These are phyloP conservation scores for Cladosporium sp. DNA, from an alignment of 2,329 filamentous ascomycete genomes.

Conservation along the genomic window DNA sequence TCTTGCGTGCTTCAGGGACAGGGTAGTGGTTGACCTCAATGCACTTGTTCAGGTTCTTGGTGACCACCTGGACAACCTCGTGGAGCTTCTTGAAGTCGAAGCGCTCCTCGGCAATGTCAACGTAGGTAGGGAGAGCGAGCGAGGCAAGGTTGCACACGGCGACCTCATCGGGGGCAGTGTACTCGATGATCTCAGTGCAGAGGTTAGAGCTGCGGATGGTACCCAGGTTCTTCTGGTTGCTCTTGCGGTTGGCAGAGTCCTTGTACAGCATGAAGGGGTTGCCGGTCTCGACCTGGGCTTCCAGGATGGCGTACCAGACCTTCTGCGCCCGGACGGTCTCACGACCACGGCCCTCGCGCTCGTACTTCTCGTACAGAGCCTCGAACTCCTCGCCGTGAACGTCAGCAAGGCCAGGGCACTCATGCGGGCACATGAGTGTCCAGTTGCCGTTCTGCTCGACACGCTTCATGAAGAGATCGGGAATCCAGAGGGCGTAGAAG, in stretches of 20 bases:
- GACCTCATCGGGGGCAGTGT: conserved; percentile 94
- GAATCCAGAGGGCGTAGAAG: conserved; percentile 97
- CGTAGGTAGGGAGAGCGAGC: conserved; percentile 81
- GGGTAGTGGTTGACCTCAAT: conserved; percentile 98
- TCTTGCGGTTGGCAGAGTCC: conserved; percentile 96
- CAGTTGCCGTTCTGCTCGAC: conserved; percentile 94
- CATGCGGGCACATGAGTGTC: conserved; percentile 97
- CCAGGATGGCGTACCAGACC: conserved; percentile 97
- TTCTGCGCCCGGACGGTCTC: conserved; percentile 96
- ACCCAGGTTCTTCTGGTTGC: conserved; percentile 99
- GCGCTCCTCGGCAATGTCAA: conserved; percentile 74
- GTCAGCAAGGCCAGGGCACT: conserved; percentile 90
- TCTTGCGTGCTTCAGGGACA: conserved; percentile 86
- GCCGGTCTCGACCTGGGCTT: conserved; percentile 97
- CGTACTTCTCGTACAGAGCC: conserved; percentile 84
- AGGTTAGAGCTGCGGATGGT: conserved; percentile 98
- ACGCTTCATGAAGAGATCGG: conserved; percentile 99
- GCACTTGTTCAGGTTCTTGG: conserved; percentile 95
- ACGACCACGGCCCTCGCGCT: conserved; percentile 78
- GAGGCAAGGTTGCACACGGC: conserved; percentile 98
- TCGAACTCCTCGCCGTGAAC: conserved; percentile 98
- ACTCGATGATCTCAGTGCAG: conserved; percentile 98
- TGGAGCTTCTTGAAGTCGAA: conserved; percentile 98
- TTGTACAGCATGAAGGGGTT: conserved; percentile 99
- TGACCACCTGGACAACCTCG: conserved; percentile 85